A percentile compares a stretch with the other conserved stretches of the same genome.
Evolutionary conservation across 2,329 filamentous ascomycete species (phyloP).

Genomic region (Phaeosphaeria sp.): DNA sequence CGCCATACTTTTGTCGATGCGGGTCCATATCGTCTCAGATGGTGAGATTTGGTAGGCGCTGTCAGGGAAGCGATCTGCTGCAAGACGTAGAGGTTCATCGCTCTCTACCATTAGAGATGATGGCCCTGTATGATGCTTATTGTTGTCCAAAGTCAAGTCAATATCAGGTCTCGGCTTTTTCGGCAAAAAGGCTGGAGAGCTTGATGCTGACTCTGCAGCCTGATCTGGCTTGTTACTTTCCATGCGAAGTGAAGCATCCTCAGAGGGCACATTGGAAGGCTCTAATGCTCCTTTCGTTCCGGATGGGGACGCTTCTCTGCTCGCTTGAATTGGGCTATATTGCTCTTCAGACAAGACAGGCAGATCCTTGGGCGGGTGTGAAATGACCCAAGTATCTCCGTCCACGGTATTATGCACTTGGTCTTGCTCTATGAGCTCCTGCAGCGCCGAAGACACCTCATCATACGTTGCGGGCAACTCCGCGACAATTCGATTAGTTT

Average conservation of each 20-base stretch:
- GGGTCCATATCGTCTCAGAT: not conserved
- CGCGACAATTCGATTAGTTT: slow-evolving; percentile 10
- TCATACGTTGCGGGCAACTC: slow-evolving; percentile 2
- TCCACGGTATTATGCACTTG: slow-evolving; percentile 24
- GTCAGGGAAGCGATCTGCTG: not conserved
- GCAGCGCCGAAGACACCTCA: slow-evolving; percentile 1
- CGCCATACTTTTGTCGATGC: not conserved
- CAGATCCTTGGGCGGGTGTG: slow-evolving; percentile 13
- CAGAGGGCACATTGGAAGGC: not conserved
- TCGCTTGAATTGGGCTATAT: not conserved
- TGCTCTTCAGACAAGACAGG: slow-evolving; percentile 1
- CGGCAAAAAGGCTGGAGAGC: too few species aligned
- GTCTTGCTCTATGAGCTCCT: slow-evolving; percentile 6
- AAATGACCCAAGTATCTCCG: slow-evolving; percentile 23
- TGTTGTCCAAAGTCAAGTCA: too few species aligned
- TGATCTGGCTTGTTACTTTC: not conserved
- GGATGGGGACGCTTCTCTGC: not conserved
- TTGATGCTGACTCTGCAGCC: not conserved
- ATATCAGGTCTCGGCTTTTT: too few species aligned
- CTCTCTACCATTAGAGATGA: too few species aligned
- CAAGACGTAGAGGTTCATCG: too few species aligned
- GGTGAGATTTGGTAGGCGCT: not conserved
- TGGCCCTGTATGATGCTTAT: too few species aligned
- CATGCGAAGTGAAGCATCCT: not conserved
- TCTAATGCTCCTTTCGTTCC: not conserved